Evolutionary conservation across 371 early-diverging fungal species (phyloP), one percentile per base, ranked within the genome.

Genomic region (Nematocida sp.): DNA sequence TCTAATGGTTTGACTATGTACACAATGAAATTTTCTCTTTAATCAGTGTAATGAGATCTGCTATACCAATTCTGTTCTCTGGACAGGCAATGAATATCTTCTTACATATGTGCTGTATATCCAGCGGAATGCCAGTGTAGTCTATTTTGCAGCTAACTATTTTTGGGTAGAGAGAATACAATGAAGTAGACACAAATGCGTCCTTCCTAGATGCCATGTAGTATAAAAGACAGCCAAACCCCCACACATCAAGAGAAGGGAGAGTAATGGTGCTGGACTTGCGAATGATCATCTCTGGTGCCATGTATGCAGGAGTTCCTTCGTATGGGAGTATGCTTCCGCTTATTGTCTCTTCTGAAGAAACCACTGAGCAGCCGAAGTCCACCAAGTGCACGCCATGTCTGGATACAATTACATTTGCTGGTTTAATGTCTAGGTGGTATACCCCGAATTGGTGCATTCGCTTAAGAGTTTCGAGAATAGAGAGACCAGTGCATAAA

Each of bases 171-270:
- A 78, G 72, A 4, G 80, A 78, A 70, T 78, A 78, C 40, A 78
- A 44, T 18, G 69, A 66, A 1, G 71, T 55, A 18, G 74, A 50
- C 4, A n/a, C 39, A 80, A 82, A 82, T 4, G 73, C 45, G 7
- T 82, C 80, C 42, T 60, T 73, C 6, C 80, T 50, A 7, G 67
- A 40, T 56, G 67, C 40, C 60, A 82, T 52, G 33, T 60, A 73
- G 80, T 82, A 82, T 9, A 82, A 60, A 42, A 82, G 75, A 45
- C 83, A 82, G 42, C 83, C 83, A 40, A 82, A 82, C 4, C 69
- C 33, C 83, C 83, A 82, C 23, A 82, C 66, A 61, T 82, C 83
- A 44, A 82, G 56, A 20, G 69, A 0, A 1, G 15, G 71, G 9
- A 78, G 70, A 33, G 18, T n/a, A 50, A 46, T 50, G 45, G 4